phyloP scores from a whole-genome alignment of 192 early-diverging fungal species.

The Backusella luteola region DNA sequence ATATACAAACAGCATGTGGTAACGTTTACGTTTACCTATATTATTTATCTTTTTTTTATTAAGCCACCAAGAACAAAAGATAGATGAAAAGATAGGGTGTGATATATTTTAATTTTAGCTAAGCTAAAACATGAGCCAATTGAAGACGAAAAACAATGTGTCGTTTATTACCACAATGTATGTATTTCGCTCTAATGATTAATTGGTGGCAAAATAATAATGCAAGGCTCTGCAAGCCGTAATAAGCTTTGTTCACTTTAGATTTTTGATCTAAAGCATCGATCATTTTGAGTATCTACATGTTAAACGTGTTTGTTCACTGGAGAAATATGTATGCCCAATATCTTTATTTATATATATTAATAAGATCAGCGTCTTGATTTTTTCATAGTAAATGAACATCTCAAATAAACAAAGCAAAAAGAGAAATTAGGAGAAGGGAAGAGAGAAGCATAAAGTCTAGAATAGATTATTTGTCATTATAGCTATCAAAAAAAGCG shows the following conservation, averaged over 20 bases:
- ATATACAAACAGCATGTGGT: not conserved
- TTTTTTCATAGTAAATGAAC: not conserved
- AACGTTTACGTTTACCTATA: not conserved
- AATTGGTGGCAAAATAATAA: not conserved
- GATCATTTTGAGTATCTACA: not conserved
- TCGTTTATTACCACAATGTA: not conserved
- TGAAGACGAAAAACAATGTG: not conserved
- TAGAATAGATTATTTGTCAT: not conserved
- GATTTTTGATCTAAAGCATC: not conserved
- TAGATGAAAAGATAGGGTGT: not conserved
- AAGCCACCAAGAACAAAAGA: not conserved
- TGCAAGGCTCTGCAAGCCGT: not conserved
- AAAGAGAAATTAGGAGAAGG: not conserved
- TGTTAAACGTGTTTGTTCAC: not conserved
- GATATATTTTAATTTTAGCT: not conserved
- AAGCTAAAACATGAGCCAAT: not conserved
- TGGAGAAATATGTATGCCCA: not conserved
- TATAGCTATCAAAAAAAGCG: not conserved
- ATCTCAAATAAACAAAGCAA: not conserved
- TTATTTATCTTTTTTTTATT: not conserved
- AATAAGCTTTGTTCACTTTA: not conserved
- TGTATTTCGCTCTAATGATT: not conserved
- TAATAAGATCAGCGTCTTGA: not conserved
- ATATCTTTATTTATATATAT: not conserved
- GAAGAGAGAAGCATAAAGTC: not conserved